These are phyloP conservation scores for Trametes sp. DNA, from an alignment of 1,284 basidiomycete genomes.

Conservation along the genomic window DNA sequence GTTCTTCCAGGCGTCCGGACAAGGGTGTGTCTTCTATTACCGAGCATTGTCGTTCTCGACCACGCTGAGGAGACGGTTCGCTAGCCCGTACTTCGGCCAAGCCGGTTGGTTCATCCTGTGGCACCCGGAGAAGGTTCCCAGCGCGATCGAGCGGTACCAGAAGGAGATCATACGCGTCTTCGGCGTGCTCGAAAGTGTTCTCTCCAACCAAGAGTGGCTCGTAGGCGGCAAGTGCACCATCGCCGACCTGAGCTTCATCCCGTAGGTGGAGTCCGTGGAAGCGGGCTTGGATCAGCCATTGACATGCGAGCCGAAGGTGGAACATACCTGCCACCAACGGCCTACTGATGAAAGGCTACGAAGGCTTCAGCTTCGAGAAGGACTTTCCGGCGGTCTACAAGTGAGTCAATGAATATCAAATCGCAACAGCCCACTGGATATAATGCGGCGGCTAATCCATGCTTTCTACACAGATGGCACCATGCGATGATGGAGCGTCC, in stretches of 20 bases:
- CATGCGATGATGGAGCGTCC: background rate
- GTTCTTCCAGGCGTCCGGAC: constrained; percentile 42
- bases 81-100: constrained; percentile 33
- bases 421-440: too few species aligned
- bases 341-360: background rate
- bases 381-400: background rate
- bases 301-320: background rate
- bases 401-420: too few species aligned
- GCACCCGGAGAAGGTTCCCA: constrained; percentile 35
- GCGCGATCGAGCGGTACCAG: constrained; percentile 40
- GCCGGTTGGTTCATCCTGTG: constrained; percentile 36
- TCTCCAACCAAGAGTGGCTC: constrained; percentile 28
- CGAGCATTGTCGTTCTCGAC: background rate
- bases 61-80: background rate
- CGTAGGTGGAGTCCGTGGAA: background rate
- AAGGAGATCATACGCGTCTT: constrained; percentile 43
- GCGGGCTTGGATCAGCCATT: background rate
- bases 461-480: too few species aligned
- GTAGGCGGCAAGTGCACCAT: constrained; percentile 21
- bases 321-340: background rate
- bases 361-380: constrained; percentile 3
- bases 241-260: constrained; percentile 19
- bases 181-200: constrained; percentile 39
- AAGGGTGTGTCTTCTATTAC: constrained; percentile 28
- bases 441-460: too few species aligned